Conservation (phyloP, 1,284 basidiomycete genomes). For the Malassezia brasiliensis region DNA sequence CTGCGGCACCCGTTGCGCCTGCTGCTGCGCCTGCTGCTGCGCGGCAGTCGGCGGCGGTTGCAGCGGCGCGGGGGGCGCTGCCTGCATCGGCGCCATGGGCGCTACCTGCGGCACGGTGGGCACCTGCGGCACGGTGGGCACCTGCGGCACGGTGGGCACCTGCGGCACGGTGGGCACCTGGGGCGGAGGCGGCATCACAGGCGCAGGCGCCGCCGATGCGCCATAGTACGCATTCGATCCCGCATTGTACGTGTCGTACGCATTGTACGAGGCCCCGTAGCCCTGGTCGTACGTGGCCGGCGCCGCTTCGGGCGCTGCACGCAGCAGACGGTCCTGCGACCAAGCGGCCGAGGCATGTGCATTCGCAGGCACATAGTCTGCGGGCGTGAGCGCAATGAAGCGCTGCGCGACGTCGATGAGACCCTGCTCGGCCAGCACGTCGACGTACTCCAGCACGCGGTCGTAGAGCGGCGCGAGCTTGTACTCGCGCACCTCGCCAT, state of each 20-base stretch:
- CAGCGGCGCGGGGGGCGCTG: background rate
- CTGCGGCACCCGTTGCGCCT: background rate
- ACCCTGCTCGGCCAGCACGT: slow-evolving; percentile 80
- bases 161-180: slow-evolving; percentile 18
- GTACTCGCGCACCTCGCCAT: slow-evolving; percentile 59
- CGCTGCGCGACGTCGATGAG: slow-evolving; percentile 70
- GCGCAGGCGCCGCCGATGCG: slow-evolving; percentile 5
- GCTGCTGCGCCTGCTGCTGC: background rate
- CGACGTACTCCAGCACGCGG: slow-evolving; percentile 88
- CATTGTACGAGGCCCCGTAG: background rate
- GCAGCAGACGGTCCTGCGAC: slow-evolving; percentile 18
- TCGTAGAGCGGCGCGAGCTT: slow-evolving; percentile 81
- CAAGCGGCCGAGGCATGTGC: slow-evolving; percentile 11
- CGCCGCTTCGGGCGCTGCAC: slow-evolving; percentile 4
- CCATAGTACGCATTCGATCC: slow-evolving; percentile 14
- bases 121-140: slow-evolving; percentile 8
- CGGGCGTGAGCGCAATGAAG: slow-evolving; percentile 71
- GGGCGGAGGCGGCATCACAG: slow-evolving; percentile 9
- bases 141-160: slow-evolving; percentile 15
- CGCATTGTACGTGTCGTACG: slow-evolving; percentile 4
- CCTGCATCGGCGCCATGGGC: slow-evolving; percentile 50
- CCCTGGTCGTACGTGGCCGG: slow-evolving; percentile 14
- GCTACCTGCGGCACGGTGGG: slow-evolving; percentile 46
- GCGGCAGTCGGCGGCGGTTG: background rate
- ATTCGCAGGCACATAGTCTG: slow-evolving; percentile 57